These are phyloP conservation scores for Colletotrichum musicola DNA, from an alignment of 2,329 filamentous ascomycete genomes.

Conservation along the genomic window DNA sequence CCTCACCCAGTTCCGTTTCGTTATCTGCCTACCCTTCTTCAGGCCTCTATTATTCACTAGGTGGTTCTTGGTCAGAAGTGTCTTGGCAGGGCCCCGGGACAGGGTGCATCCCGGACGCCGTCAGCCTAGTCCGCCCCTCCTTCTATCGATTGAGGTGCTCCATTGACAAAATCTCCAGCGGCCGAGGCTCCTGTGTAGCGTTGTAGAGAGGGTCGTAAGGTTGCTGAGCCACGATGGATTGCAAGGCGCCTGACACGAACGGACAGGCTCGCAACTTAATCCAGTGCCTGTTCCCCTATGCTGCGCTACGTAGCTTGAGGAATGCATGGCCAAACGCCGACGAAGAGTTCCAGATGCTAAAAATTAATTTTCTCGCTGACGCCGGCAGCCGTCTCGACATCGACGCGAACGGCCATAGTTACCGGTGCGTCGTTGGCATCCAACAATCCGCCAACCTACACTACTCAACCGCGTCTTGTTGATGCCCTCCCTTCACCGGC, in stretches of 20 bases:
- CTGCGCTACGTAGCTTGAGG: too few species aligned
- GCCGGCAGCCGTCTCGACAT: constrained; percentile 5
- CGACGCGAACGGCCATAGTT: not conserved
- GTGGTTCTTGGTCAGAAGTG: constrained; percentile 11
- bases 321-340: too few species aligned
- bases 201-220: not conserved
- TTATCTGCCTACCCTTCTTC: not conserved
- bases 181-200: not conserved
- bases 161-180: too few species aligned
- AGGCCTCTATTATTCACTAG: not conserved
- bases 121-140: constrained; percentile 7
- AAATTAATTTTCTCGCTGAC: constrained; percentile 9
- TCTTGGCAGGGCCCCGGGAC: constrained; percentile 23
- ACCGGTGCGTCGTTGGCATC: too few species aligned
- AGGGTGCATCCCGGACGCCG: constrained; percentile 15
- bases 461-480: too few species aligned
- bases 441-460: too few species aligned
- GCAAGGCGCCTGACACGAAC: constrained; percentile 13
- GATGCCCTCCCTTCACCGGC: too few species aligned
- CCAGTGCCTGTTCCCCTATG: too few species aligned
- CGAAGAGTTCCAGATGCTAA: too few species aligned
- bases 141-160: not conserved
- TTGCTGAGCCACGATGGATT: constrained; percentile 17
- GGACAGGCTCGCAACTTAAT: not conserved
- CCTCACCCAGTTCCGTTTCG: not conserved